Evolutionary conservation across 1,284 basidiomycete genomes (phyloP), one percentile per base, ranked within the genome.

Genomic region (Fomitopsis schrenkii): DNA sequence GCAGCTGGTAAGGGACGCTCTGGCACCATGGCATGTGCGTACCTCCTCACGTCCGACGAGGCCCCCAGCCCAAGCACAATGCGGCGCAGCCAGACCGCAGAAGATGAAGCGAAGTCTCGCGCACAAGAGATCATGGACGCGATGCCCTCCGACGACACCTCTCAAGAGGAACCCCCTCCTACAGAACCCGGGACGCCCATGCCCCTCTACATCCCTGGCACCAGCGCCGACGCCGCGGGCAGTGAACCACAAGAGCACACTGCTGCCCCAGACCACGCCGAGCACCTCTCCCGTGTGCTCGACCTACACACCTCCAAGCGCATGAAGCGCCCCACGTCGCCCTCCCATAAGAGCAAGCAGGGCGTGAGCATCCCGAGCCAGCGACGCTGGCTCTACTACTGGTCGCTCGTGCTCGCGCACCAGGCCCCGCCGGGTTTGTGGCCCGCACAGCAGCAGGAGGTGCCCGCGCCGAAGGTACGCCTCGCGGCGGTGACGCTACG

Each of bases 1-100:
- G 17, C 54, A 91, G 90, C 90, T 62, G 89, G 89, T 0, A 91
- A 94, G 73, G 92, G 92, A 15, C 81, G 92, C 55, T 93, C 91
- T 0, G 93, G 93, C 6, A 94, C 90, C 0, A 81, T 94, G 66
- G 88, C 91, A 0, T 93, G 91, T 70, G 78, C 90, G 7, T 93
- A 93, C 72, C 79, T 94, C 2, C 81, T 94, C n/a, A 82, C 89
- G 0, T 76, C 84, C 3, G 78, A 83, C 41, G 72, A 76, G 57
- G 67, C 73, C 2, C 82, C 83, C 3, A 76, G 74, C 5, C 77
- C 83, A 15, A 84, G 84, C 0, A 73, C 74, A 41, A 74, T 83
- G 3, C 74, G 82, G 66, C 75, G 80, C 14, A 85, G 77, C 61
- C 76, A 82, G 63, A 76, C 76, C 10, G 64, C 61, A 44, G 69